These are phyloP conservation scores for Leccinum disarticulatum DNA, from an alignment of 768 basidiomycete species.

Conservation along the genomic window DNA sequence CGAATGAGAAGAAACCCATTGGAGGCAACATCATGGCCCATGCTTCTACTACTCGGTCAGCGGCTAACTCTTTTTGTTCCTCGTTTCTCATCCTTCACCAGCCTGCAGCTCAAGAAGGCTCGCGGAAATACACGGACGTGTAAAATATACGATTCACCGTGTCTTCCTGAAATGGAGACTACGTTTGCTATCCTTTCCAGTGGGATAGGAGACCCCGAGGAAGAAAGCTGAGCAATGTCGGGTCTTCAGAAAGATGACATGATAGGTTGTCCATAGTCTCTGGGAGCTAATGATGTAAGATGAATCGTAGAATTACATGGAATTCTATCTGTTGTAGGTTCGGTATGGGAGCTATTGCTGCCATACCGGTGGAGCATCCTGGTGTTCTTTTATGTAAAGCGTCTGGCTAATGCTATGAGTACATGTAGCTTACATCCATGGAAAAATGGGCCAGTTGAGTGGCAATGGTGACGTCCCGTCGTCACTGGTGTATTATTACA, in stretches of 20 bases:
- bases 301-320: conserved; percentile 9
- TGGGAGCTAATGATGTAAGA: conserved; percentile 6
- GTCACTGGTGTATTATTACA: conserved; percentile 33
- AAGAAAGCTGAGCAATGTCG: conserved; percentile 52
- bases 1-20: conserved; percentile 98
- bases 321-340: conserved; percentile 13
- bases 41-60: conserved; percentile 92
- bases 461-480: conserved; percentile 25
- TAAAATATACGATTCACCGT: conserved; percentile 98
- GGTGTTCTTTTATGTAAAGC: not conserved
- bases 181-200: conserved; percentile 90
- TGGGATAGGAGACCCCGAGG: conserved; percentile 94
- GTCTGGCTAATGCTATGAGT: not conserved
- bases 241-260: not conserved
- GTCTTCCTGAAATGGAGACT: conserved; percentile 94
- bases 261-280: conserved; percentile 1
- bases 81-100: conserved; percentile 30
- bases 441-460: conserved; percentile 50
- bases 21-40: conserved; percentile 99
- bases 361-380: not conserved
- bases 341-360: not conserved
- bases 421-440: conserved; percentile 18
- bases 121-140: conserved; percentile 90
- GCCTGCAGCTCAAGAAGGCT: conserved; percentile 88
- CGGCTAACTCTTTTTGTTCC: not conserved